Conservation (phyloP, 495 filamentous ascomycete genomes). For the Podospora appendiculata region DNA sequence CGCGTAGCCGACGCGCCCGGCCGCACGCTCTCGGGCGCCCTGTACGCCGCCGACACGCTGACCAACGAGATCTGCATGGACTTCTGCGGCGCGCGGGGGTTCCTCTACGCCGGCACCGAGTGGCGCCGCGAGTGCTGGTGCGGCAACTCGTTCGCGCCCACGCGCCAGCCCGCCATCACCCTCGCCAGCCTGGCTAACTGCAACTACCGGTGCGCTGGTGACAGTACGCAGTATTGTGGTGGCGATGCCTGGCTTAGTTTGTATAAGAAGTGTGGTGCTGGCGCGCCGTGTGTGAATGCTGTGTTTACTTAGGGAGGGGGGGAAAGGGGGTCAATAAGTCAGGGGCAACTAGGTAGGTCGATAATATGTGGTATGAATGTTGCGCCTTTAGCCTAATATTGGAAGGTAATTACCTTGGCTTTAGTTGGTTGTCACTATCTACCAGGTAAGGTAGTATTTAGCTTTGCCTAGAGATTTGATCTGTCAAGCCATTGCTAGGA, state of each 20-base stretch:
- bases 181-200: conserved; percentile 24
- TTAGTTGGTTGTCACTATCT: no score
- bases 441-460: no score
- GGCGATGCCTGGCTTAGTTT: conserved; percentile 26
- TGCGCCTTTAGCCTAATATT: no score
- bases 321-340: not conserved
- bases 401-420: no score
- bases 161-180: conserved; percentile 15
- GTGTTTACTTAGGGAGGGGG: conserved; percentile 8
- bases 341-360: no score
- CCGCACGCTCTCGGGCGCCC: conserved; percentile 21
- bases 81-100: conserved; percentile 41
- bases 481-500: no score
- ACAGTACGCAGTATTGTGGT: conserved; percentile 33
- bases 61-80: conserved; percentile 50
- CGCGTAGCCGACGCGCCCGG: conserved; percentile 15
- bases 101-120: conserved; percentile 52
- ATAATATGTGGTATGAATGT: no score
- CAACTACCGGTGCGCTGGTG: conserved; percentile 30
- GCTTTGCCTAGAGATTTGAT: no score
- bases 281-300: conserved; percentile 15
- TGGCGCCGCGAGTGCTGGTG: conserved; percentile 63
- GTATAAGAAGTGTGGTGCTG: conserved; percentile 17
- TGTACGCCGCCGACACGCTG: conserved; percentile 37
- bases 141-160: conserved; percentile 34